Evolutionary conservation across 1,284 basidiomycete species (phyloP), one percentile per base, ranked within the genome.

Genomic region (Schizopora paradoxa): DNA sequence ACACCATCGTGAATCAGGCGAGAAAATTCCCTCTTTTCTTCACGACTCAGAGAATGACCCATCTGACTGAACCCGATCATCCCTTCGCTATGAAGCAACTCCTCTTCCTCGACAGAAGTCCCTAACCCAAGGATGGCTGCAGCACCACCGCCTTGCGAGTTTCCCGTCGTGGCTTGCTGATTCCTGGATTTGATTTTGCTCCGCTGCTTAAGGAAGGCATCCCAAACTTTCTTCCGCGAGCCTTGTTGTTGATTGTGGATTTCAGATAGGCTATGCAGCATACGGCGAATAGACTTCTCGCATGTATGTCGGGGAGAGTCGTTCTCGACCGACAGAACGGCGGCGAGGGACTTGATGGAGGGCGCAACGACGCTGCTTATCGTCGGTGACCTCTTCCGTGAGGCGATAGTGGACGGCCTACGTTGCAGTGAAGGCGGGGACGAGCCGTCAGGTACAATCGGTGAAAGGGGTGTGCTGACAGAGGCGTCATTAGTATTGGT

Each of bases 1-100:
- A 98, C 87, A 0, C 96, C 96, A 38, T 71, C 76, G 41, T 89
- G 70, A 19, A 95, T 80, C 2, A 99, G 70, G 43, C 79, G 67
- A 47, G 85, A 80, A 54, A 98, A 90, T 55, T 87, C 85, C 45
- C 72, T 77, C 62, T 86, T 77, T 58, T 93, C 89, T 48, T 90
- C 86, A 27, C 73, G 69, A 59, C 82, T 88, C 6, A 79, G 70
- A 5, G 77, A 79, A 18, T 82, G 61, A 0, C 91, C 91, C 51
- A 96, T 78, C 61, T 91, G 88, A n/a, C 83, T 82, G 51, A 97
- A 85, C 0, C 91, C 91, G 38, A 97, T 83, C 31, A 97, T 65
- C 1, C 82, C 86, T 36, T 86, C 83, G 23, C 72, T 82, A 56
- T 90, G 85, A 22, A 69, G 66, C 31, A 85, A 68, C 60, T 88